Evolutionary conservation across 2,329 filamentous ascomycete genomes (phyloP), one percentile per base, ranked within the genome.

Genomic region (Triangularia setosa): DNA sequence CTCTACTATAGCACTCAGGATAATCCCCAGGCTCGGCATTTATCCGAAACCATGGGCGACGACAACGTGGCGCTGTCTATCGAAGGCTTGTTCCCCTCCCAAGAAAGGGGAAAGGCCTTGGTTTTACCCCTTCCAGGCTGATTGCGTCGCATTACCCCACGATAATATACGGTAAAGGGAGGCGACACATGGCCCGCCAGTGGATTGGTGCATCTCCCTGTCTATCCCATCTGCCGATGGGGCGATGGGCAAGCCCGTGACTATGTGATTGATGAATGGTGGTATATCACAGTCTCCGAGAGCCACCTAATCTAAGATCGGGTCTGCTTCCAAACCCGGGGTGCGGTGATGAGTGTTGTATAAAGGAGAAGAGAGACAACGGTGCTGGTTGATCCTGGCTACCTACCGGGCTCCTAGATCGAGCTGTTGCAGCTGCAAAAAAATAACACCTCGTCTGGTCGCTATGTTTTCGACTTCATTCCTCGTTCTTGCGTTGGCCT

Each of bases 401-500:
- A 5, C 35, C 25, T 53, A 5, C 35, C 18, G 28, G 24, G 8
- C 2, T 14, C n/a, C 3, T 30, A 14, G 9, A 52, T 44, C 58
- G 33, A n/a, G 24, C 24, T 28, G 24, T 35, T 3, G 4, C 53
- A 25, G 14, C 27, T 28, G 16, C n/a, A 25, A n/a, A 25, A n/a
- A 30, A 57, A 12, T 28, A 4, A 28, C 30, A 33, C 14, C 3
- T 33, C n/a, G 30, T 33, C 30, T 33, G 11, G 58, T 61, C n/a
- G 24, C 64, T 64, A 76, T 76, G 75, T 63, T 72, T 28, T n/a
- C 65, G 1, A 65, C 70, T 14, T 68, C 73, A 16, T 28, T 77
- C 55, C 54, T 76, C 58, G 44, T 74, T 4, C 67, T 75, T 53
- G 70, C 75, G 21, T 70, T 79, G 61, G 75, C 73, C 30, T 73